A percentile compares a stretch with the other conserved stretches of the same genome.
phyloP scores from a whole-genome alignment of 805 yeast species.

The Ogataea chonburiensis region DNA sequence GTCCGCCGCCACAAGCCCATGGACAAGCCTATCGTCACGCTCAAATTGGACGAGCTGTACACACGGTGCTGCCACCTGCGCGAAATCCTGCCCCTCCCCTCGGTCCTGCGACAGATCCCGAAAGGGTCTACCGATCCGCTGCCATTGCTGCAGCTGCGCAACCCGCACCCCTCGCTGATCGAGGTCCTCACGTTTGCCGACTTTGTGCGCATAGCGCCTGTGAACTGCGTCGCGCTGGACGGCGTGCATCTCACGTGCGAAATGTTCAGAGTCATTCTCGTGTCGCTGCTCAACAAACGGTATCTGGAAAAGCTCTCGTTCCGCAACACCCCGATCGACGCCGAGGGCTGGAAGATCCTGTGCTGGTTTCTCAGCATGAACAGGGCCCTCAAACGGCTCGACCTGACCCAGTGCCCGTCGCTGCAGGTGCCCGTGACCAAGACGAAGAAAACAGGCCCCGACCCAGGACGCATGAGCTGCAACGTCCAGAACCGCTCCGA shows the following conservation, averaged over 20 bases:
- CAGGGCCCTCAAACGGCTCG: conserved; percentile 55
- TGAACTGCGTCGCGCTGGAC: conserved; percentile 72
- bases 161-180: conserved; percentile 87
- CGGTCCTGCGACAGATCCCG: conserved; percentile 78
- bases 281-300: conserved; percentile 65
- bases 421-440: conserved; percentile 45
- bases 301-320: conserved; percentile 71
- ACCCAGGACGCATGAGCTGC: conserved; percentile 43
- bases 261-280: conserved; percentile 72
- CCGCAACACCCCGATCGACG: conserved; percentile 72
- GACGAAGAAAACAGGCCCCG: conserved; percentile 27
- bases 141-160: conserved; percentile 66
- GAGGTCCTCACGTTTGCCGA: conserved; percentile 88
- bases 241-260: conserved; percentile 72
- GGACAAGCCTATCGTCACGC: conserved; percentile 39
- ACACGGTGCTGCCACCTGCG: conserved; percentile 92
- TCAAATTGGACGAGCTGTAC: conserved; percentile 67
- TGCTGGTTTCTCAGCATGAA: conserved; percentile 74
- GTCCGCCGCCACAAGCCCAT: conserved; percentile 35
- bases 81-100: conserved; percentile 89
- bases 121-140: conserved; percentile 76
- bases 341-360: conserved; percentile 72
- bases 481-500: conserved; percentile 60
- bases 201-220: conserved; percentile 81
- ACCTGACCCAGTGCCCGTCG: conserved; percentile 67